Base-by-base conservation (phyloP, 495 filamentous ascomycete genomes). In the Xeromyces bisporus region DNA sequence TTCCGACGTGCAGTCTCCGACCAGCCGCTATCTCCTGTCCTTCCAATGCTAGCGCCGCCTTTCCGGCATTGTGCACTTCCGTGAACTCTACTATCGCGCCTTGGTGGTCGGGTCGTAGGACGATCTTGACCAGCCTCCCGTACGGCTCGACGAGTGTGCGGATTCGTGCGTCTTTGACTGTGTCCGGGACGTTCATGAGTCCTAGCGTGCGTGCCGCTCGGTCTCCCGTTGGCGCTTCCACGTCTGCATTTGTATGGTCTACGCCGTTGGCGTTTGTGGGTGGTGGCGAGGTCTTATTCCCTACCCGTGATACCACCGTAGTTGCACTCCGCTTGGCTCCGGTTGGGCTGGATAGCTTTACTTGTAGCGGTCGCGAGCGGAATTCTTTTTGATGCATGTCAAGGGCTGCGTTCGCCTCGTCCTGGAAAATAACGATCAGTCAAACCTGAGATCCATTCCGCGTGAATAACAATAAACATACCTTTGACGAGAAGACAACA, bases 71-170 rank as follows among this genome's bases (percentile, higher is more conserved):
- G 2, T 71, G 56, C 7, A 77, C 62, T 38, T 80, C 72, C 7
- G 55, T 59, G 44, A 75, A 93, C 46, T 96, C 89, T 26, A 93
- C 63, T 30, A 86, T 75, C 7, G 85, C 89, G n/a, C 89, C 87
- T 39, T 75, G 69, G 35, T 89, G 79, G 30, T 81, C 69, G 2
- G 82, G 82, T 23, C 69, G 62, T 23, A 77, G 46, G 9, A 61
- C 42, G 18, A 77, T 56, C 45, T 73, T 70, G 35, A 66, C 48
- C 13, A 75, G 44, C 14, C 51, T 49, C 13, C 68, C 71, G 29
- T 55, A 67, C 7, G 68, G 65, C 35, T 80, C 75, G 6, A 75
- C 58, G 13, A 77, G 50, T 9, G 61, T 53, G n/a, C 61, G 63
- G 31, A 78, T 62, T 1, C 71, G 69, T 7, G 68, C 64, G 36